Evolutionary conservation across 305 asterid species (phyloP), one percentile per base, ranked within the genome.

Genomic region (Ilex paraguariensis): DNA sequence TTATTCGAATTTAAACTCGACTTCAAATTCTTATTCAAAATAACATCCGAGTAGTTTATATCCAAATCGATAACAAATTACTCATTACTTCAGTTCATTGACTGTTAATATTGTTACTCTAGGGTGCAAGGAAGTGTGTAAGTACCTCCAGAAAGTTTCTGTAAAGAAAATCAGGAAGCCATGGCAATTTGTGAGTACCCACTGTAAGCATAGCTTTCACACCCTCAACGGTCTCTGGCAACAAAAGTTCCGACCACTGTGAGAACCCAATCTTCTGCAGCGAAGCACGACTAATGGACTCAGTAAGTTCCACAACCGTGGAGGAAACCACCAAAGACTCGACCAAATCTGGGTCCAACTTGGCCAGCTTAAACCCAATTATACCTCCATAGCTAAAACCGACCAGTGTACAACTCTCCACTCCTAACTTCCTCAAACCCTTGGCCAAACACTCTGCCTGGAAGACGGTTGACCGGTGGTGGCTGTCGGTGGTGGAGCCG

Each of bases 351-450:
- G 80, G 74, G 0, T 56, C 11, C 65, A 75, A 2, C 46, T 59
- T 65, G 5, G 80, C 80, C 62, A 75, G 32, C 60, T 75, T 63
- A 57, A 75, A 70, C 52, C 59, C 70, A 7, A 70, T 40, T 51
- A 59, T 32, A 10, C 76, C 76, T 44, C 80, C 80, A 31, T 75
- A 75, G 6, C 80, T 75, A 3, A 70, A 11, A 10, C 80, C 80
- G 13, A 75, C 76, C 0, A 66, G 14, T n/a, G 69, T 59, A 54
- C 63, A 70, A 42, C 21, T 67, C 30, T 67, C 61, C 30, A 75
- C 80, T 30, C 80, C 80, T 33, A 75, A 15, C 50, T 46, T 71
- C 66, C 56, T 61, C 67, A 75, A 45, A 7, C 77, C 80, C 31
- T 66, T 66, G 2, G 64, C 80, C 55, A 71, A 11, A 33, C 66